A percentile compares a stretch with the other conserved stretches of the same genome.
Conservation (phyloP, 129 eudicot species). For the Smallanthus sonchifolius region DNA sequence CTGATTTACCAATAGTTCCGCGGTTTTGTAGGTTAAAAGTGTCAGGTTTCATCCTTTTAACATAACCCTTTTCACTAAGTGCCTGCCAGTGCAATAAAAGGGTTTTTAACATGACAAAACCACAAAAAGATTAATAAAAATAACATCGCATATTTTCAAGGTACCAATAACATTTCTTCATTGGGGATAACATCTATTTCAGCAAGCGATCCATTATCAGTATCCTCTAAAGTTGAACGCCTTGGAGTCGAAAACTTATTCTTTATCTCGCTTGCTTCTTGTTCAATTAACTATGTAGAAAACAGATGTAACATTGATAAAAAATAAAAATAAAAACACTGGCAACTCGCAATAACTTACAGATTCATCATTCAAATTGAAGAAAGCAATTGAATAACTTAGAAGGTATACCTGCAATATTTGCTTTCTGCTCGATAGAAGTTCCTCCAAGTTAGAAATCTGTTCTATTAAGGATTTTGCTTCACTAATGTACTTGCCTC, state of each 20-base stretch:
- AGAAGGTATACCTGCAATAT: slow-evolving; percentile 72
- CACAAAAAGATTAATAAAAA: background rate
- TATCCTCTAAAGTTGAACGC: slow-evolving; percentile 80
- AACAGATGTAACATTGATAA: background rate
- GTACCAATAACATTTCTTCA: slow-evolving; percentile 93
- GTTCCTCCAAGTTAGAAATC: slow-evolving; percentile 71
- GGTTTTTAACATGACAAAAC: slow-evolving; percentile 6
- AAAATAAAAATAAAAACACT: background rate
- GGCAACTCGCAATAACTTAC: background rate
- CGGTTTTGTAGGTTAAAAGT: slow-evolving; percentile 87
- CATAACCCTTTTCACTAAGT: slow-evolving; percentile 94
- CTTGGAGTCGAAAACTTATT: slow-evolving; percentile 77
- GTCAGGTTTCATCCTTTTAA: slow-evolving; percentile 88
- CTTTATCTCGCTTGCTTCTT: slow-evolving; percentile 88
- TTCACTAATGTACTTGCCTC: slow-evolving; percentile 65
- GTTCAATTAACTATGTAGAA: slow-evolving; percentile 70
- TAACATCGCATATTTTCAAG: background rate
- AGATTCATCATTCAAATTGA: background rate
- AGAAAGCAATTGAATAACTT: background rate
- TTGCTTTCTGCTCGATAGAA: slow-evolving; percentile 67
- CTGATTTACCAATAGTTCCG: slow-evolving; percentile 98
- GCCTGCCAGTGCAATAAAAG: slow-evolving; percentile 45
- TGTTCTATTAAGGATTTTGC: slow-evolving; percentile 70
- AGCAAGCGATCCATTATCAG: slow-evolving; percentile 76
- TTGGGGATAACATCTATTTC: slow-evolving; percentile 94